phyloP scores from a whole-genome alignment of 306 rosid genomes.

The Gynostemma pentaphyllum region DNA sequence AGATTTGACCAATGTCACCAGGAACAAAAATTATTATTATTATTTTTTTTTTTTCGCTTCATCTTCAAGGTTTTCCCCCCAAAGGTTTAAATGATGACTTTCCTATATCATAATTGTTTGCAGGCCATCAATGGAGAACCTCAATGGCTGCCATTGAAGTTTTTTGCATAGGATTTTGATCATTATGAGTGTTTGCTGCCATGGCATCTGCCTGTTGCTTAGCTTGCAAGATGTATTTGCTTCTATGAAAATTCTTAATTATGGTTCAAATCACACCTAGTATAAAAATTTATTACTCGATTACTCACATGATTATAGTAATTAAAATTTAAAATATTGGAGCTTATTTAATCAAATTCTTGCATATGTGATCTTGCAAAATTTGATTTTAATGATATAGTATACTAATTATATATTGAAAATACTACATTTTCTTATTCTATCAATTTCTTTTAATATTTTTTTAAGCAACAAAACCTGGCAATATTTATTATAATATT shows the following conservation, averaged over 20 bases:
- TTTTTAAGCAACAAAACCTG: too few relatives aligned
- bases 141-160: conserved; percentile 1
- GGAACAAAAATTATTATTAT: neutral
- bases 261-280: neutral
- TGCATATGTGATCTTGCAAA: neutral
- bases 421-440: too few relatives aligned
- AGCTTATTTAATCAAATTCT: neutral
- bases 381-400: too few relatives aligned
- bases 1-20: conserved; percentile 9
- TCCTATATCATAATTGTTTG: conserved; percentile 1
- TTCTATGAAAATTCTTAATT: neutral
- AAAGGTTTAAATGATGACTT: neutral
- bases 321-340: neutral
- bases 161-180: neutral
- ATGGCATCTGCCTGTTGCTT: conserved; percentile 1
- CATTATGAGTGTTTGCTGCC: neutral
- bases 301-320: neutral
- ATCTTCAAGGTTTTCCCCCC: neutral
- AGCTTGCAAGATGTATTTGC: neutral
- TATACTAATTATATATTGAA: too few relatives aligned
- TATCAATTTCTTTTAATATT: too few relatives aligned
- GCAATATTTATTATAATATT: too few relatives aligned
- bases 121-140: conserved; percentile 1
- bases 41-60: neutral
- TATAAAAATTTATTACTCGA: neutral